A percentile compares a stretch with the other conserved stretches of the same genome.
These are phyloP conservation scores for Aquanectria penicillioides DNA, from an alignment of 2,329 filamentous ascomycete genomes.

Conservation along the genomic window DNA sequence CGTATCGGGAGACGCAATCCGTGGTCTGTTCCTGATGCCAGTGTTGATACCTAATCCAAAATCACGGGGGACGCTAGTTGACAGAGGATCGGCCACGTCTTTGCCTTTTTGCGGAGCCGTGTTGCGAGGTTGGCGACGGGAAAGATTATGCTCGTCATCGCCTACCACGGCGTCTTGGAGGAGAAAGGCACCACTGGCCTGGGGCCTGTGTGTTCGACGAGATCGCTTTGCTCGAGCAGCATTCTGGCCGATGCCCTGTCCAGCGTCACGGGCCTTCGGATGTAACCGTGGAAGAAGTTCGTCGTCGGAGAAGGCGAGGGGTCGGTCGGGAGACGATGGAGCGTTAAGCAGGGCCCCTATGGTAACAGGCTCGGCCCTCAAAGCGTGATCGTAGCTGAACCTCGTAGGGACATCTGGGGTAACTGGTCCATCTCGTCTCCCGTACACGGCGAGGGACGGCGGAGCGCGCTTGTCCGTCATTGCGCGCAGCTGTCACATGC, in stretches of 20 bases:
- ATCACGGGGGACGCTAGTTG: conserved; percentile 26
- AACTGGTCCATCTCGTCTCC: conserved; percentile 38
- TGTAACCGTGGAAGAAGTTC: conserved; percentile 39
- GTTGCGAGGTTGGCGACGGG: conserved; percentile 40
- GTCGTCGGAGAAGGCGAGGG: conserved; percentile 42
- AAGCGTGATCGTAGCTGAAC: conserved; percentile 40
- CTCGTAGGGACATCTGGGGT: conserved; percentile 39
- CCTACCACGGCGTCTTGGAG: conserved; percentile 55
- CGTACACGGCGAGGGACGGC: conserved; percentile 35
- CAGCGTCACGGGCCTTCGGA: conserved; percentile 29
- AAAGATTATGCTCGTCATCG: conserved; percentile 45
- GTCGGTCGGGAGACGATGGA: conserved; percentile 37
- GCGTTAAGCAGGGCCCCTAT: conserved; percentile 38
- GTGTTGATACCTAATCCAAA: conserved; percentile 35
- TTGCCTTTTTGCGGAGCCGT: conserved; percentile 34
- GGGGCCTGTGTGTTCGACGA: conserved; percentile 52
- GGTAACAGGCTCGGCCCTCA: conserved; percentile 37
- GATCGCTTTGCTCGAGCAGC: conserved; percentile 39
- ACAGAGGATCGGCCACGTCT: conserved; percentile 27
- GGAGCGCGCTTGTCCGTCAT: conserved; percentile 40
- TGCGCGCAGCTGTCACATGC: conserved; percentile 37
- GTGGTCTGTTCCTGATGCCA: conserved; percentile 27
- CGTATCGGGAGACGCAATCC: conserved; percentile 40
- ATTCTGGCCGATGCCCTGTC: conserved; percentile 29
- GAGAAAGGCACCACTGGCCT: conserved; percentile 62